Conservation (phyloP, 2,329 filamentous ascomycete species). For the Xylariaceae sp. region DNA sequence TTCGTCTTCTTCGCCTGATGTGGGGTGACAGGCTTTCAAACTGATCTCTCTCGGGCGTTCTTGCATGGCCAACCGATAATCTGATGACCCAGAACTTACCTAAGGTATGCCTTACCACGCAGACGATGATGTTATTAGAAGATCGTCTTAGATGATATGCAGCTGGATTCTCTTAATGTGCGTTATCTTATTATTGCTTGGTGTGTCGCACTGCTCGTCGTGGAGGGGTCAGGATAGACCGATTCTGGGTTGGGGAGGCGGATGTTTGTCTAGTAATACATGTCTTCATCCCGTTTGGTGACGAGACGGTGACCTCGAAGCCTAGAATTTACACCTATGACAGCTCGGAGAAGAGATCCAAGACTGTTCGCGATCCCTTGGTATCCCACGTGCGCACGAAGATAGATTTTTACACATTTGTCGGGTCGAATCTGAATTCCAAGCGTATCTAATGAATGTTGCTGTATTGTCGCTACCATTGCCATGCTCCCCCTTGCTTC, state of each 20-base stretch:
- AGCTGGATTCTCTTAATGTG: constrained; percentile 3
- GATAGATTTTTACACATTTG: background rate
- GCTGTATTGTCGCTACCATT: too few species aligned
- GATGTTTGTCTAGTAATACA: constrained; percentile 4
- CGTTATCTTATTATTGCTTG: background rate
- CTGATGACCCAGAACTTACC: background rate
- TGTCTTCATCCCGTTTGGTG: constrained; percentile 8
- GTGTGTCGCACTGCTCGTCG: constrained; percentile 18
- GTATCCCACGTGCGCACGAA: background rate
- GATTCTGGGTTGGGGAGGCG: constrained; percentile 3
- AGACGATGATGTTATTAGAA: constrained; percentile 3
- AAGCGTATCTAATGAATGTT: too few species aligned
- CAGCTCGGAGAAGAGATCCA: background rate
- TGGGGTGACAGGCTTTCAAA: constrained; percentile 14
- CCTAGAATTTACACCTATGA: background rate
- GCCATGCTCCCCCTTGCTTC: too few species aligned
- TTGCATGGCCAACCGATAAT: constrained; percentile 5
- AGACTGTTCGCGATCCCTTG: background rate
- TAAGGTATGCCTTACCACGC: constrained; percentile 13
- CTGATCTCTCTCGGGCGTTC: constrained; percentile 9
- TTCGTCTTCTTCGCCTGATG: constrained; percentile 7
- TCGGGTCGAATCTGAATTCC: too few species aligned
- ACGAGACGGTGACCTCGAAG: constrained; percentile 7
- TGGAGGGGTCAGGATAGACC: constrained; percentile 3
- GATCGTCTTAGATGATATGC: constrained; percentile 3